Conservation (phyloP, 2,329 filamentous ascomycete species). For the Diaporthe destruens region DNA sequence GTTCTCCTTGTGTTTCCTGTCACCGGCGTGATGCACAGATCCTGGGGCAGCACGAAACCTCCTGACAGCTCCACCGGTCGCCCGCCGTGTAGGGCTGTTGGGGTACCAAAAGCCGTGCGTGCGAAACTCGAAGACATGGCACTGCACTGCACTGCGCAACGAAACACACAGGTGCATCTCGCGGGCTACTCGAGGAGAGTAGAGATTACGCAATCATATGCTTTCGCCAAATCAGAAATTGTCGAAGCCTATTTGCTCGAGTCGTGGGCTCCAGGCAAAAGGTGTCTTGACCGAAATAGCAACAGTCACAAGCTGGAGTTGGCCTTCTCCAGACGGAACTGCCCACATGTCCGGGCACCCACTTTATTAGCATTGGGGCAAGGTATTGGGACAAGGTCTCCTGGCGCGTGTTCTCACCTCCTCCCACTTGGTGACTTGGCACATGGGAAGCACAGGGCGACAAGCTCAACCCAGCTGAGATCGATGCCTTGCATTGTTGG, state of each 20-base stretch:
- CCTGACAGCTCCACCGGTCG: constrained; percentile 5
- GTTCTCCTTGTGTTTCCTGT: neutral
- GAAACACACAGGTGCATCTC: neutral
- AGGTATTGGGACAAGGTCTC: constrained; percentile 7
- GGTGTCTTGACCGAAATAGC: constrained; percentile 11
- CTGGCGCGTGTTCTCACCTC: constrained; percentile 5
- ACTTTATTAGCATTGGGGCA: constrained; percentile 18
- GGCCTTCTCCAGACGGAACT: neutral
- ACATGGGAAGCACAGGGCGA: neutral
- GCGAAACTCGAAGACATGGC: neutral
- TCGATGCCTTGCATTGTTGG: constrained; percentile 7
- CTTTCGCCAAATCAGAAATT: constrained; percentile 7
- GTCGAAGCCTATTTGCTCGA: constrained; percentile 4
- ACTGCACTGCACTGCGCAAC: neutral
- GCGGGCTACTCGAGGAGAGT: neutral
- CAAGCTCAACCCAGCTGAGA: neutral
- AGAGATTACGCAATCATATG: neutral
- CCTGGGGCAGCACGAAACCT: constrained; percentile 5
- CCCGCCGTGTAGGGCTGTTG: constrained; percentile 8
- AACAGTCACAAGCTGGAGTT: constrained; percentile 8
- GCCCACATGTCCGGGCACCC: constrained; percentile 9
- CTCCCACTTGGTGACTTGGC: too few species aligned
- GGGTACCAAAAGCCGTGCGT: neutral
- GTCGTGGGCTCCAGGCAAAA: neutral
- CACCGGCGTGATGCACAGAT: neutral